These are phyloP conservation scores for Aspergillus sp. DNA, from an alignment of 2,329 filamentous ascomycete genomes.

Conservation along the genomic window DNA sequence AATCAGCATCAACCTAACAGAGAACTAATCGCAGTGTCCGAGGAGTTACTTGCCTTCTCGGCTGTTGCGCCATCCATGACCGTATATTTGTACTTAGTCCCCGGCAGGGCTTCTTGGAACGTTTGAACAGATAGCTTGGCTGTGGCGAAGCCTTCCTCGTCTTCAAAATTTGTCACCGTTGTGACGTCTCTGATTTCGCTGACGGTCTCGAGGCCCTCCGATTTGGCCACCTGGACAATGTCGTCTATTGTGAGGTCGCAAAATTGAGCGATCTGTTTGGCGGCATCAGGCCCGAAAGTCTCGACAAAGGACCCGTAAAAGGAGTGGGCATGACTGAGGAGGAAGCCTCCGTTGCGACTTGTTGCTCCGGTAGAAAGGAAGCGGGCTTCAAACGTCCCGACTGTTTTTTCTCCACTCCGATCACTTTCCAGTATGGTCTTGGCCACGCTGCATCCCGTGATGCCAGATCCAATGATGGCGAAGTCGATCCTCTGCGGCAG, in stretches of 20 bases:
- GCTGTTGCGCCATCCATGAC: too few relatives aligned
- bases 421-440: conserved; percentile 18
- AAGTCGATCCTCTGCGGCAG: conserved; percentile 20
- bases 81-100: too few relatives aligned
- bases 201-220: background rate
- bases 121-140: too few relatives aligned
- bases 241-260: background rate
- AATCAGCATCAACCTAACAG: too few relatives aligned
- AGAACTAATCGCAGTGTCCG: too few relatives aligned
- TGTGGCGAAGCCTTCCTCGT: too few relatives aligned
- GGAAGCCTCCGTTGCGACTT: conserved; percentile 26
- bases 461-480: conserved; percentile 28
- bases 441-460: conserved; percentile 25
- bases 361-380: conserved; percentile 24
- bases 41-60: too few relatives aligned
- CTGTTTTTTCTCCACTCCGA: conserved; percentile 5
- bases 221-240: background rate
- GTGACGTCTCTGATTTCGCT: background rate
- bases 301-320: background rate
- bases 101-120: too few relatives aligned
- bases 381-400: conserved; percentile 25
- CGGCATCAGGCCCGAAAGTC: background rate
- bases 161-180: too few relatives aligned
- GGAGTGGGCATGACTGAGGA: conserved; percentile 9
- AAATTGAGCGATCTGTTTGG: background rate